Base-by-base conservation (phyloP, 2,329 filamentous ascomycete genomes). In the Cyphellophora attinorum region DNA sequence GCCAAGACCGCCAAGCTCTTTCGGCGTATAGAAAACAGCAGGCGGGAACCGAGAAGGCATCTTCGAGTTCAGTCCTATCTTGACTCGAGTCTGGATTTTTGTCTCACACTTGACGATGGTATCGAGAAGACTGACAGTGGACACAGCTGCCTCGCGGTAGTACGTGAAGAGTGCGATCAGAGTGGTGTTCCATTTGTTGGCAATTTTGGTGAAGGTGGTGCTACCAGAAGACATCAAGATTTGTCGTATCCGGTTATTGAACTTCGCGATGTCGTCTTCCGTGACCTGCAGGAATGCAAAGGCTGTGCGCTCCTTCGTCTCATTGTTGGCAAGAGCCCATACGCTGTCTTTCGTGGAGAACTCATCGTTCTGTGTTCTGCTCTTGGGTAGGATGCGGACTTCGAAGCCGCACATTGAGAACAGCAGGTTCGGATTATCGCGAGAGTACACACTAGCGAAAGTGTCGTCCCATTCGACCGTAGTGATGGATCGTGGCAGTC, bases 141-240 rank as follows among this genome's bases (percentile, higher is more conserved):
- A 94, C 2, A 96, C 89, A 11, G 91, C 91, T 31, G 91, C 91
- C 57, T 98, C 91, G 57, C 91, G 85, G 56, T 98, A 98, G 61
- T 98, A 98, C 0, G 91, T 96, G 64, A 98, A 98, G 16, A 98
- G 73, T 1, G 91, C 88, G 52, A 98, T 98, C 47, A 98, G 62
- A 2, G 85, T 91, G 0, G 91, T 98, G 61, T 98, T 98, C 91
- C 93, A 98, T 65, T 98, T 98, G 65, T 98, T 98, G 30, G 93
- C 91, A 53, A 98, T 98, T 72, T 98, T 98, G 29, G 91, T 98
- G 64, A 98, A 98, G 0, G 91, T 98, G 0, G 91, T 98, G 4
- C 85, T 94, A n/a, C 91, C 93, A 39, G 91, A 96, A 8, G 89
- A 96, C 91, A 98, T 98, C 37, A 98, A 71, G 55, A 98, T 98